Evolutionary conservation across 306 rosid genomes (phyloP), one percentile per base, ranked within the genome.

Genomic region (Lagenaria siceraria): DNA sequence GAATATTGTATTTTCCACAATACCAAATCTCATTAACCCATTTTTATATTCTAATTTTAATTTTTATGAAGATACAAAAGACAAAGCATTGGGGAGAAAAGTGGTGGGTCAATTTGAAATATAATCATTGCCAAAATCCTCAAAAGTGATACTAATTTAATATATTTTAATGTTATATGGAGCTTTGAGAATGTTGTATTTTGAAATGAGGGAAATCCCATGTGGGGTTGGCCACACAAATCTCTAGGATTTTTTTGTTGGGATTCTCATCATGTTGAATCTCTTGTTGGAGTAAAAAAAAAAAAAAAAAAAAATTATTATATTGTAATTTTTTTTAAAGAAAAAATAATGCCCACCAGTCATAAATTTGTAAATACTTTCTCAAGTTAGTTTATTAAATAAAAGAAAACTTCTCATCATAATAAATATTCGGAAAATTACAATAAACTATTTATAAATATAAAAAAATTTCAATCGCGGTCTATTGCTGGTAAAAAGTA

Each of bases 211-310:
- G n/a, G 54, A 68, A 68, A 68, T 64, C 72, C 72, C 72, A 64
- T 38, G 54, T 70, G 56, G 56, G 38, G 56, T 70, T 70, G 22
- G 22, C 56, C 55, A 70, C 75, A 70, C 10, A 70, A 43, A 70
- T 70, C 75, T 70, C 56, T 70, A 14, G 56, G 75, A 70, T 70
- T 70, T 43, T 46, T 46, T 70, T 49, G 75, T 42, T 70, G 21
- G 53, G 75, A 70, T 46, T 24, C 22, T 70, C 56, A 70, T 70
- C 38, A 70, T 69, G 53, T 70, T 43, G 35, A 24, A 70, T 68
- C 52, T 22, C 12, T 46, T 42, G 38, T 68, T 70, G 75, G 75
- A 70, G 40, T 70, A 17, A 65, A 40, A 5, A 38, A 24, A 0
- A 24, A 21, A n/a, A 7, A n/a, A 3, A n/a, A 9, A 3, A 24